Evolutionary conservation across 23 red algal genomes (phyloP).

Genomic region (Cyanidium caldarium): DNA sequence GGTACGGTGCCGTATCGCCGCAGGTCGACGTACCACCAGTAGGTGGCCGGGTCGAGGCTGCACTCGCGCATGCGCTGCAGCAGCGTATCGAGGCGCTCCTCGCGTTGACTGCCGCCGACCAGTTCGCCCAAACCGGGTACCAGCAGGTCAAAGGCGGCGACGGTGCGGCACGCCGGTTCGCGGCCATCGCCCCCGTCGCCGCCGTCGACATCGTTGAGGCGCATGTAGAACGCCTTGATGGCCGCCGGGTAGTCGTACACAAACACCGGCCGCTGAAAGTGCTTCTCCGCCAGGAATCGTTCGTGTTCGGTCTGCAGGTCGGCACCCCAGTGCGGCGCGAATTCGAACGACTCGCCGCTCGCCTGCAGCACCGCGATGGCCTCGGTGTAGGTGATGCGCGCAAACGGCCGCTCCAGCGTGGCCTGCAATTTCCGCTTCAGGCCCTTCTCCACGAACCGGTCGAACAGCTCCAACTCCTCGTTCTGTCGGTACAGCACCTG

Average conservation of each 20-base stretch:
- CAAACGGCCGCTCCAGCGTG: conserved; percentile 34
- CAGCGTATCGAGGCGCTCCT: conserved; percentile 63
- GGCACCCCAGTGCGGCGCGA: conserved; percentile 53
- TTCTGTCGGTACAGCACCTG: conserved; percentile 22
- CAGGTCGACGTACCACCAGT: conserved; percentile 98
- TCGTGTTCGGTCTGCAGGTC: conserved; percentile 96
- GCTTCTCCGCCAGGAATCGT: conserved; percentile 75
- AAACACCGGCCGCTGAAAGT: conserved; percentile 84
- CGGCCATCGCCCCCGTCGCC: neutral
- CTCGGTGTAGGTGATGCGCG: conserved; percentile 63
- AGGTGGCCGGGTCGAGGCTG: conserved; percentile 43
- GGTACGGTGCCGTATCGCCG: conserved; percentile 74
- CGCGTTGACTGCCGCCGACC: conserved; percentile 73
- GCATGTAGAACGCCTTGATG: conserved; percentile 99
- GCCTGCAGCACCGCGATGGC: conserved; percentile 50
- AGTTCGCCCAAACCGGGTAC: conserved; percentile 95
- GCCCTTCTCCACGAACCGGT: conserved; percentile 70
- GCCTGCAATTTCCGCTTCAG: conserved; percentile 37
- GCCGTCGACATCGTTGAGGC: conserved; percentile 53
- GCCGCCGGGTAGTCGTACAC: conserved; percentile 85
- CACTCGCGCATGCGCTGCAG: conserved; percentile 39
- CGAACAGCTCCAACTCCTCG: conserved; percentile 71
- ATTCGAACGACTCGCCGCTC: conserved; percentile 47
- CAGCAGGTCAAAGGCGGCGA: conserved; percentile 76
- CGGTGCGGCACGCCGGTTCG: too few species aligned